Evolutionary conservation across 2,329 filamentous ascomycete genomes (phyloP), one percentile per base, ranked within the genome.

Genomic region (Apiospora phragmitis): DNA sequence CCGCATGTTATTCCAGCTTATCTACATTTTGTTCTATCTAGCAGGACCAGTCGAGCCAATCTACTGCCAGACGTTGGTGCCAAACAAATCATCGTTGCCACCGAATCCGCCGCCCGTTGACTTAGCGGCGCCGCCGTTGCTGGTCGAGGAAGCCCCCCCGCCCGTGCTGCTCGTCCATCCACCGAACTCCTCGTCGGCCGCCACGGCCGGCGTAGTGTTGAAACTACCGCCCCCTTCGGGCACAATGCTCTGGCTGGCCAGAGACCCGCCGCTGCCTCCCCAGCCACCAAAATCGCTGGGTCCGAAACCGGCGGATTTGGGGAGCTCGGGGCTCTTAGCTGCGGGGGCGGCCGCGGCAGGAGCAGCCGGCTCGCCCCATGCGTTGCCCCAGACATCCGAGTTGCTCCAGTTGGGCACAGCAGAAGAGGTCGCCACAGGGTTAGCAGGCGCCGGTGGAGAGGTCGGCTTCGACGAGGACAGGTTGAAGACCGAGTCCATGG

Each of bases 181-280:
- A 26, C 95, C 95, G 83, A 98, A 98, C 79, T 98, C 95, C 81
- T 98, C 95, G 76, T 98, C 95, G 0, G 93, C 92, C 45, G 93
- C 88, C 2, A 97, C 93, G 77, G 92, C 91, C 32, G 93, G 90
- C 51, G 85, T 83, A 69, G 85, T 79, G 69, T 85, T 88, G 81
- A 93, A 92, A 7, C 92, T 92, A 32, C 92, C 91, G 74, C 87
- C 87, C 0, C 88, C 84, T 1, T 89, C 88, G 2, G 88, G 88
- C 26, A 92, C 85, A 78, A 91, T 89, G 67, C 89, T 87, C 72
- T 89, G 86, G 76, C 78, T 88, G 51, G 88, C 86, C 74, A 91
- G 85, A n/a, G 85, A 85, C 38, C 80, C 79, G 65, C 82, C 79
- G 70, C 77, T 78, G 70, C 78, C 81, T 9, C 89, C 88, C 86